Conservation (phyloP, 73 alveolate species). For the Paramecium octaurelia region DNA sequence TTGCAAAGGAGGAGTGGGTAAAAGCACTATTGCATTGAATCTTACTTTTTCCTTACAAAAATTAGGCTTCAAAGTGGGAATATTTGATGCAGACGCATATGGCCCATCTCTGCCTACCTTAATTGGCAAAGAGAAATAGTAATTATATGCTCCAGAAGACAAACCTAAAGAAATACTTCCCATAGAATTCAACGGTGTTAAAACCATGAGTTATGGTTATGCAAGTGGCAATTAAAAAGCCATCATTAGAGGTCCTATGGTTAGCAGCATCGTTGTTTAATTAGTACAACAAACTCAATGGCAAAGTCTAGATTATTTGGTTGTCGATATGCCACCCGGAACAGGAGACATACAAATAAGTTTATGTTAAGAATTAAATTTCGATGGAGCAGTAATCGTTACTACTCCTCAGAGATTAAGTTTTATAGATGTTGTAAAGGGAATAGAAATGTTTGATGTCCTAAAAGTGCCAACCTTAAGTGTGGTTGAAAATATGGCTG, state of each 20-base stretch:
- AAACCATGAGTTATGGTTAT: slow-evolving; percentile 89
- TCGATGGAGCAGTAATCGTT: slow-evolving; percentile 90
- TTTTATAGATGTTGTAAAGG: slow-evolving; percentile 87
- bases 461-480: slow-evolving; percentile 88
- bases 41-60: slow-evolving; percentile 81
- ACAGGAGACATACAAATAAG: slow-evolving; percentile 93
- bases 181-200: slow-evolving; percentile 80
- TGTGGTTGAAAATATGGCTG: slow-evolving; percentile 86
- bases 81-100: slow-evolving; percentile 90
- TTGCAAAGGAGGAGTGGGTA: slow-evolving; percentile 97
- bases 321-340: slow-evolving; percentile 96
- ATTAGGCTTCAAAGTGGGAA: slow-evolving; percentile 81
- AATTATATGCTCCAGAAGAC: slow-evolving; percentile 70
- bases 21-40: slow-evolving; percentile 90
- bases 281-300: slow-evolving; percentile 79
- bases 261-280: slow-evolving; percentile 74
- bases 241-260: slow-evolving; percentile 95
- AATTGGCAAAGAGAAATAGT: slow-evolving; percentile 66
- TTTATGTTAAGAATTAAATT: slow-evolving; percentile 76
- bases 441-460: slow-evolving; percentile 89
- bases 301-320: slow-evolving; percentile 93
- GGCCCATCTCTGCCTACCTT: slow-evolving; percentile 94
- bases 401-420: slow-evolving; percentile 91
- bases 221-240: slow-evolving; percentile 78
- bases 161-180: slow-evolving; percentile 81